Conservation (phyloP, 176 grass and related monocot species). For the Olyra latifolia region DNA sequence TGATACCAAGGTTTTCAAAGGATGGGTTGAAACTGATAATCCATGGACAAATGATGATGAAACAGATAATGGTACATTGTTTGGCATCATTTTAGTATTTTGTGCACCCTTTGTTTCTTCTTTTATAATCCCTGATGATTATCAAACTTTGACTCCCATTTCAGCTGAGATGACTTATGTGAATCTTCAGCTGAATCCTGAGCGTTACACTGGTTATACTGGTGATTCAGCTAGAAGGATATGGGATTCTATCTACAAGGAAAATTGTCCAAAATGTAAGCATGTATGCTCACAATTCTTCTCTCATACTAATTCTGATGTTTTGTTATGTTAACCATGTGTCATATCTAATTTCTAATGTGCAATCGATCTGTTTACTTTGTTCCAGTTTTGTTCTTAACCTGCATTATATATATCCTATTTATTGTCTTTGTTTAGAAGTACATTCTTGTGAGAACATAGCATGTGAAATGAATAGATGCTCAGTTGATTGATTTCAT, state of each 20-base stretch:
- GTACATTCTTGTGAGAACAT: neutral
- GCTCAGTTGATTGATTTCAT: neutral
- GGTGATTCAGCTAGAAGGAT: conserved; percentile 85
- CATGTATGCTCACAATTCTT: conserved; percentile 3
- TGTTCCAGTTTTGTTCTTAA: neutral
- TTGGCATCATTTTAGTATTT: conserved; percentile 6
- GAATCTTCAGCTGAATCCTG: conserved; percentile 90
- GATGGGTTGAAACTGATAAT: conserved; percentile 92
- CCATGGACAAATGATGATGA: conserved; percentile 98
- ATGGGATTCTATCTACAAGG: conserved; percentile 96
- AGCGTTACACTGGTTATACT: conserved; percentile 94
- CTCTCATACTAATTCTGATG: neutral
- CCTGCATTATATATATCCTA: conserved; percentile 11
- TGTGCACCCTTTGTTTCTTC: neutral
- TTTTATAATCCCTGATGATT: neutral
- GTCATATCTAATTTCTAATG: neutral
- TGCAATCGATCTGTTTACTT: neutral
- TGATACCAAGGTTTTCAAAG: conserved; percentile 77
- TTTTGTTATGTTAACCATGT: neutral
- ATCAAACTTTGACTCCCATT: conserved; percentile 29
- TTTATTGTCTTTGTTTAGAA: neutral
- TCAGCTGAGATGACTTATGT: conserved; percentile 94
- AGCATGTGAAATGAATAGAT: neutral
- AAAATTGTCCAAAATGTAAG: conserved; percentile 98
- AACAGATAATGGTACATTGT: conserved; percentile 77